Evolutionary conservation across 2,329 filamentous ascomycete species (phyloP), one percentile per base, ranked within the genome.

Genomic region (Fusarium luffae): DNA sequence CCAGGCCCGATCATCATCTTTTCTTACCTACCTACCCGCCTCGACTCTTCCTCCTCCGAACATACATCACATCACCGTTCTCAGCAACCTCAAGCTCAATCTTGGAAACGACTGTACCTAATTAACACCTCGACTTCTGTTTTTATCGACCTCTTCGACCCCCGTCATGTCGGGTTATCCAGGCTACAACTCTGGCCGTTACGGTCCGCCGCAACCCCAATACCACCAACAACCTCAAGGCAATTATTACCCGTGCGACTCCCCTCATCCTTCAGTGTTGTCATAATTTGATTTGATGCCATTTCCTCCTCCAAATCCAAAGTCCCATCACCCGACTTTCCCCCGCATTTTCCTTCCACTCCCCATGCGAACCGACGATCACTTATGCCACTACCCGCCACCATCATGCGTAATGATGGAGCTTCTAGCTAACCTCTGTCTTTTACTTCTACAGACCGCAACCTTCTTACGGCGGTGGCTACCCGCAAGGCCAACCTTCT

Each of bases 151-250:
- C n/a, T 47, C 23, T 37, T 30, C 44, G 27, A 30, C 37, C 48
- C 68, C 66, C 48, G 73, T 69, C 64, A 91, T 91, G 89, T 90
- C 89, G 71, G 88, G 87, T 75, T 91, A 89, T 77, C 87, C 87
- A 70, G 81, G 82, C 49, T 89, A 89, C 75, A 81, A 83, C 62
- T 81, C 82, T 77, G 85, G 85, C 67, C 81, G 81, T 77, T 84
- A 77, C 66, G 77, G 77, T 59, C 75, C 70, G 34, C 78, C 76
- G 54, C 76, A 75, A 59, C 78, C 74, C 57, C 78, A 77, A 64
- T 78, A 79, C 62, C 79, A 66, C 48, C 63, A 66, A 34, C 63
- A 60, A 43, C 63, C 63, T 44, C 63, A 85, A 65, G 79, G 76
- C 58, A 76, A 75, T 69, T 85, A 85, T 75, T 86, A 87, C 73